Conservation (phyloP, 2,329 filamentous ascomycete species). For the Atkinsonella hypoxylon region DNA sequence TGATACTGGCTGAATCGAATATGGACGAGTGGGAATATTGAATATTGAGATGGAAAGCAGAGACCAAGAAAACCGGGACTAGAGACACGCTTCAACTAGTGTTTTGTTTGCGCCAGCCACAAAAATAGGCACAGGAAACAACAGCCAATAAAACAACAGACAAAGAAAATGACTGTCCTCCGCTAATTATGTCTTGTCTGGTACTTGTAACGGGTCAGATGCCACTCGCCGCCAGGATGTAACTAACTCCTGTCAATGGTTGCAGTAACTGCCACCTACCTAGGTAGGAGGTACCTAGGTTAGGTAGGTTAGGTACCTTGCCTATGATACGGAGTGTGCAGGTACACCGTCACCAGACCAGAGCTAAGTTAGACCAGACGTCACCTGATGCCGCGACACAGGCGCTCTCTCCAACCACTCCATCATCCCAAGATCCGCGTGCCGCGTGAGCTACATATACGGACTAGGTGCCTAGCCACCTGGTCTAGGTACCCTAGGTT, state of each 20-base stretch:
- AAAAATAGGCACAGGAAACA: background rate
- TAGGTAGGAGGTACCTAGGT: no score
- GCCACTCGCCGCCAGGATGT: no score
- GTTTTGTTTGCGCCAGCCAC: background rate
- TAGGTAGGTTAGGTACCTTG: no score
- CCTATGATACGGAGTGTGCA: no score
- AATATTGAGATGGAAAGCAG: background rate
- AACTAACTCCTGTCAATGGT: no score
- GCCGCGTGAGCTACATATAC: background rate
- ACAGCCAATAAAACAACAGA: background rate
- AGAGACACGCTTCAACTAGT: background rate
- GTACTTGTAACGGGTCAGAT: no score
- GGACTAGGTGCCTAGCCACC: background rate
- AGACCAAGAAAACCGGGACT: background rate
- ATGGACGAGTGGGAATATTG: background rate
- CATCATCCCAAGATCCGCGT: background rate
- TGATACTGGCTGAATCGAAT: background rate
- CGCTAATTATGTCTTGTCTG: background rate
- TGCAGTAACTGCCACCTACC: no score
- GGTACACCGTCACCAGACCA: no score
- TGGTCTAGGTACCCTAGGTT: background rate
- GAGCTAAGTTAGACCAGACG: background rate
- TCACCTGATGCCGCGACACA: slow-evolving; percentile 4
- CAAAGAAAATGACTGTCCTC: background rate
- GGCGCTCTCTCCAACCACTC: background rate